Evolutionary conservation across 129 eudicot species (phyloP), one percentile per base, ranked within the genome.

Genomic region (Erigeron canadensis): DNA sequence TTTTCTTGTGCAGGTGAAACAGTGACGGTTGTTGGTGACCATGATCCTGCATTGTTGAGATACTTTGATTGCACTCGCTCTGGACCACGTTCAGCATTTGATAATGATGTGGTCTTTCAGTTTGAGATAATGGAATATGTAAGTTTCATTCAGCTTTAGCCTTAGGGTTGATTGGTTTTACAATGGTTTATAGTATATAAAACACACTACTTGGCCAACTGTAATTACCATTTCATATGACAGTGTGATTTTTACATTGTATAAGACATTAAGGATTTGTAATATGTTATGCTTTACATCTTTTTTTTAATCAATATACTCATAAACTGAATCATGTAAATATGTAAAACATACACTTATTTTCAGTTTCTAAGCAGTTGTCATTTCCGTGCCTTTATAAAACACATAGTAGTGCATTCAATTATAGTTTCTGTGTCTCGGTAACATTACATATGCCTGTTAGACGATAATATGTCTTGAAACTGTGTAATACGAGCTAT

Each of bases 81-180:
- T 42, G 96, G 96, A 79, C 96, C 98, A 34, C 98, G 98, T 54
- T 94, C 98, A 19, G 98, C 96, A 10, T 94, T 94, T 65, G 98
- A 94, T 47, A 64, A 77, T 77, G 81, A 94, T 67, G 96, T 94
- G 78, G 98, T 94, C 53, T 89, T 75, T 75, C 98, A 94, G 73
- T 94, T 89, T 79, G 98, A 94, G 80, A 89, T 87, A 34, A 94
- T 94, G 98, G 98, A 94, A 94, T 94, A 89, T 85, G 98, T 94
- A 86, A 84, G 92, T n/a, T 68, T 70, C 40, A 60, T 77, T 41
- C 42, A 13, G 45, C 10, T 65, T 57, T 47, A 17, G 11, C 37
- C 43, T 38, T 23, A 15, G 46, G 63, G 50, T 55, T 65, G 28
- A 23, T 64, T 67, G 9, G 51, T 34, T 57, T 69, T 43, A 34